Percentiles rank a stretch among this genome's conserved stretches.
These are phyloP conservation scores for Brassica cretica DNA, from an alignment of 345 rosid species.

Conservation along the genomic window DNA sequence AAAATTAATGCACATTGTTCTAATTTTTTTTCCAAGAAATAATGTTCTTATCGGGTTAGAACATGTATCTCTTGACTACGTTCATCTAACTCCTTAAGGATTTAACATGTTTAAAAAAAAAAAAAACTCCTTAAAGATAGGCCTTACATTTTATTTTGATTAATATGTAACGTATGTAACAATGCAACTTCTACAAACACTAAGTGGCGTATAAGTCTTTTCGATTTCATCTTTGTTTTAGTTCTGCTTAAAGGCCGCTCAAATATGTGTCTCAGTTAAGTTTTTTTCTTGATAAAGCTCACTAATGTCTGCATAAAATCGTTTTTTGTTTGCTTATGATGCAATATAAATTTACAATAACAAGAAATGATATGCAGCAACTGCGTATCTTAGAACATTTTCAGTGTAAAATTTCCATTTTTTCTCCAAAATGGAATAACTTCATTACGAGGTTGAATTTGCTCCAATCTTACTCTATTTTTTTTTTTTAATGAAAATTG, in stretches of 20 bases:
- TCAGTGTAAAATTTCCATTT: no score
- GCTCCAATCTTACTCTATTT: no score
- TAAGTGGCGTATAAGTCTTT: neutral
- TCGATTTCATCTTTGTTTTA: neutral
- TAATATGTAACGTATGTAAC: neutral
- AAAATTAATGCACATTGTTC: neutral
- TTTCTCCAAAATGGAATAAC: no score
- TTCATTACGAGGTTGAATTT: no score
- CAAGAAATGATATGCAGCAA: neutral
- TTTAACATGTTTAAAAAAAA: no score
- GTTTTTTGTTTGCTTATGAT: neutral
- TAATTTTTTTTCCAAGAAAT: neutral
- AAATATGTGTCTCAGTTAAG: neutral
- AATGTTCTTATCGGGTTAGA: slow-evolving; percentile 27
- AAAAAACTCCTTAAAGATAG: slow-evolving; percentile 5
- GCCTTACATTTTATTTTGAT: neutral
- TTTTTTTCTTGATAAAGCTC: neutral
- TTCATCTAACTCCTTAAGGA: slow-evolving; percentile 21
- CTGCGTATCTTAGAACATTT: neutral
- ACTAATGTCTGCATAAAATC: neutral
- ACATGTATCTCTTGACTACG: slow-evolving; percentile 7
- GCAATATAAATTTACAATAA: neutral
- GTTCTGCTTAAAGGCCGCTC: no score
- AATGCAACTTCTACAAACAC: neutral
- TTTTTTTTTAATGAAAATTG: no score